Base-by-base conservation (phyloP, 345 rosid species). In the Populus alba region DNA sequence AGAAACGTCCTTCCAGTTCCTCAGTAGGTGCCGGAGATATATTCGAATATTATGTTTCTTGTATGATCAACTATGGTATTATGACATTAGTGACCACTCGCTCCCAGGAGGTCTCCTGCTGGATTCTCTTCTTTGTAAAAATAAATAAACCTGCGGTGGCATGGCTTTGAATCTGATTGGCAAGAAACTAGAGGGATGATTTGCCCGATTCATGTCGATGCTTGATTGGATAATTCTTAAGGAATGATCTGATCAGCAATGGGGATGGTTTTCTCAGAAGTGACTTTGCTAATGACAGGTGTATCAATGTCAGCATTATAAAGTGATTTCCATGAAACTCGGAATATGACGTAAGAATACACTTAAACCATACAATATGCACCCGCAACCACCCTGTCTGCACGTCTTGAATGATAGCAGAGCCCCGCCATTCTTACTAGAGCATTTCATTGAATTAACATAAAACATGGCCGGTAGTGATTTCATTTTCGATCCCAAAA, bases 1-100 rank as follows among this genome's bases (percentile, higher is more conserved):
- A 72, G 29, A 49, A 61, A 61, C n/a, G 23, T 9, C 27, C 70
- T 72, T 29, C 74, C 53, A 38, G 43, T 81, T 71, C 69, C 55
- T 41, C 78, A 49, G 31, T 72, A 53, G 13, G 23, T 1, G 33
- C 53, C 15, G 17, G 53, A 47, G 53, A 47, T 4, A 47, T 4
- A 47, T 16, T 47, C 17, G 0, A 4, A 47, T 15, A 4, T 47
- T 12, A 47, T 47, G 16, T 47, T 15, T 15, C 53, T 15, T 13
- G 53, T 47, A 3, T 47, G 53, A 47, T 47, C 53, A 4, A 15
- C 53, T 47, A 47, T 47, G 53, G 53, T 16, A 47, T 43, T 43
- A 11, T 43, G 47, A 43, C 4, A 43, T 43, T 43, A 43, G 47
- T 43, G 13, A 43, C 47, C 47, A 2, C 47, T 2, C 47, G 3